Evolutionary conservation across 306 rosid genomes (phyloP).

Genomic region (Alnus glutinosa): DNA sequence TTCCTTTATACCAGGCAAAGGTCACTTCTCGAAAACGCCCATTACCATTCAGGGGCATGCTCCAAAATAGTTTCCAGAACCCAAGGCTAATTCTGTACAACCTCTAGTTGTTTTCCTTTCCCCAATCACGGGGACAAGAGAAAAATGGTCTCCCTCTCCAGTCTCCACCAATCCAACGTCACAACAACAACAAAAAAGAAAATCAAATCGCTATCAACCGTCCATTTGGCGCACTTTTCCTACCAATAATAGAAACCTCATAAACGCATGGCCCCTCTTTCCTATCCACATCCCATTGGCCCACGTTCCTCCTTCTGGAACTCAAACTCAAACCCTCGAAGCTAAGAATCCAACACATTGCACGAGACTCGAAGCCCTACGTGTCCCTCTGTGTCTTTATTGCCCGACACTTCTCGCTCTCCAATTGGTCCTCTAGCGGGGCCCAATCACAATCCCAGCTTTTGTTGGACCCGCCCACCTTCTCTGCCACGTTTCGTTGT

Average conservation of each 20-base stretch:
- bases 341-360: constrained; percentile 8
- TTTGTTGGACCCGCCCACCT: constrained; percentile 19
- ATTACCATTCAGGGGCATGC: background rate
- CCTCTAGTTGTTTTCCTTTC: background rate
- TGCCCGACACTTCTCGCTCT: constrained; percentile 40
- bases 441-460: constrained; percentile 23
- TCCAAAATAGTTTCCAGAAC: background rate
- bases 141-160: background rate
- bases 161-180: constrained; percentile 3
- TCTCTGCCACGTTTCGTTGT: constrained; percentile 41
- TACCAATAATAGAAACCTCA: constrained; percentile 23
- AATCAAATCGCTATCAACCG: constrained; percentile 23
- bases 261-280: background rate
- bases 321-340: background rate
- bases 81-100: constrained; percentile 3
- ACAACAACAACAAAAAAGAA: no score
- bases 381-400: constrained; percentile 41
- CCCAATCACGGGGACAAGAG: constrained; percentile 23
- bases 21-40: background rate
- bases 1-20: no score
- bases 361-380: constrained; percentile 29
- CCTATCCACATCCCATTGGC: constrained; percentile 8
- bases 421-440: constrained; percentile 34
- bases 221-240: constrained; percentile 35
- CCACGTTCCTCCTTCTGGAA: constrained; percentile 40